Evolutionary conservation across 257 asterid genomes (phyloP), one percentile per base, ranked within the genome.

Genomic region (Anisodus acutangulus): DNA sequence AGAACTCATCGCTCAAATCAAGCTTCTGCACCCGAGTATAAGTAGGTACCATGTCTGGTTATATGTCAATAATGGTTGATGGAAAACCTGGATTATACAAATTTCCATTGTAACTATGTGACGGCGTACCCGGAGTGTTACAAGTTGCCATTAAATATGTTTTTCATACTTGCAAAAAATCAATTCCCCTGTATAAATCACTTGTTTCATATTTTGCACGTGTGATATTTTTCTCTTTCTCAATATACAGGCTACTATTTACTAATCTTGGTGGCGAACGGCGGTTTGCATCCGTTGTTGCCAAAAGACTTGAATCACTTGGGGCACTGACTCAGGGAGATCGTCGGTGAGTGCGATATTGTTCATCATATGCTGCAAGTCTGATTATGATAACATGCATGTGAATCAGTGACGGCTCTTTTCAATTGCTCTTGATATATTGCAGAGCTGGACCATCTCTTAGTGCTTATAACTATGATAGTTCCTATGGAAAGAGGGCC

Each of bases 301-400:
- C 99, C 83, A 97, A 93, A 92, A 91, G 99, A 86, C 93, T 97
- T 85, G 98, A 92, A 89, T 91, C 98, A 85, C 98, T 97, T 84
- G 98, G 99, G 86, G 99, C 99, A 78, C 88, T 97, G 69, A 97
- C 99, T n/a, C 99, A 97, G 85, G 99, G 99, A 72, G 99, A 97
- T 84, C 98, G 99, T 12, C 91, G 99, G 99, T 96, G 88, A 89
- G 72, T 78, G 83, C 9, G 58, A 49, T 82, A 41, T 78, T 11
- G 43, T 26, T 12, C 74, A 37, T 35, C 78, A 45, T 60, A 64
- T 70, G 60, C 59, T 63, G 43, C 57, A 9, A 13, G 79, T 45
- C 55, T 53, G 51, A 74, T 31, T 76, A 47, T 67, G 72, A 31
- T 13, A 53, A 26, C 63, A 51, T 76, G 81, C 63, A 26, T 7